phyloP scores from a whole-genome alignment of 1,139 yeast genomes.

The Candida neerlandica region DNA sequence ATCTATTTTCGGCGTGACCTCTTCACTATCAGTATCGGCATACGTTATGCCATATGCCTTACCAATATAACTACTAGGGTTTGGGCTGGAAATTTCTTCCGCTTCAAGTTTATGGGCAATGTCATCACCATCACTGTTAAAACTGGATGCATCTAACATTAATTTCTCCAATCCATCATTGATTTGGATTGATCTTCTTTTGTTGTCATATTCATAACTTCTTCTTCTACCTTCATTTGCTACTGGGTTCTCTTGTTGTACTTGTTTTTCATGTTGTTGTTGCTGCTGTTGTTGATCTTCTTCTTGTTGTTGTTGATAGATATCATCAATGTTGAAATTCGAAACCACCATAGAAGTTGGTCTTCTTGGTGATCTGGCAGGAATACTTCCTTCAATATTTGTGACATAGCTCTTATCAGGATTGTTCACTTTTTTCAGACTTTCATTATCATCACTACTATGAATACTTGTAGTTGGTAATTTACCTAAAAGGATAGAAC shows the following conservation, averaged over 20 bases:
- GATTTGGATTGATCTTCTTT: slow-evolving; percentile 25
- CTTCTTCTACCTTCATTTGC: not conserved
- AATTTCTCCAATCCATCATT: slow-evolving; percentile 44
- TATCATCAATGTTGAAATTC: slow-evolving; percentile 1
- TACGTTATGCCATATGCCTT: not conserved
- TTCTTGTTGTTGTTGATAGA: not conserved
- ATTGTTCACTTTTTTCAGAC: slow-evolving; percentile 10
- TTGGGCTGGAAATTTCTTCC: not conserved
- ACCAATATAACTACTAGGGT: not conserved
- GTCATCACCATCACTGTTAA: not conserved
- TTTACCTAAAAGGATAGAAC: slow-evolving; percentile 20
- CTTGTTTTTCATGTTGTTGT: slow-evolving; percentile 1
- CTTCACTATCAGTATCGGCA: slow-evolving; percentile 1
- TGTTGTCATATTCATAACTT: slow-evolving; percentile 13
- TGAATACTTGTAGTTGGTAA: slow-evolving; percentile 15
- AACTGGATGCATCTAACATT: slow-evolving; percentile 39
- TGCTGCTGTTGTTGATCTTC: too few relatives aligned
- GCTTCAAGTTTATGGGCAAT: not conserved
- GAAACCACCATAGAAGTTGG: slow-evolving; percentile 38
- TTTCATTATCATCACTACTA: slow-evolving; percentile 3
- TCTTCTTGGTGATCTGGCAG: slow-evolving; percentile 45
- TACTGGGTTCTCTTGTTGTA: not conserved
- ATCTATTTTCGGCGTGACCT: slow-evolving; percentile 2
- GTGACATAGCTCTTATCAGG: slow-evolving; percentile 40
- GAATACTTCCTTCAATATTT: slow-evolving; percentile 41